phyloP scores from a whole-genome alignment of 306 rosid genomes.

The Malus sylvestris region DNA sequence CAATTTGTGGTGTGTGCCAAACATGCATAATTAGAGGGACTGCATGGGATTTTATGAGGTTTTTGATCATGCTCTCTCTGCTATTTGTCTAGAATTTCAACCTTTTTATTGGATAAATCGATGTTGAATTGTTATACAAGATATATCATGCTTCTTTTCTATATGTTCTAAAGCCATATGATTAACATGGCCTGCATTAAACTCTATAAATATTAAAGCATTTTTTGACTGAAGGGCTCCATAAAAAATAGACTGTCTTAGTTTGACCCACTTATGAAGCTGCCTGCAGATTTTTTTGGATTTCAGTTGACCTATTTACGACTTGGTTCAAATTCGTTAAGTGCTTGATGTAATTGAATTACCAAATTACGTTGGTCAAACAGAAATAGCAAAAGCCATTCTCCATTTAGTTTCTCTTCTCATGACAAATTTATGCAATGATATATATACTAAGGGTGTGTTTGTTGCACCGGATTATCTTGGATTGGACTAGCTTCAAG shows the following conservation, averaged over 20 bases:
- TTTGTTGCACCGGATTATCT: no score
- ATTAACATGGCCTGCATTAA: slow-evolving; percentile 6
- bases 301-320: slow-evolving; percentile 4
- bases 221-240: slow-evolving; percentile 1
- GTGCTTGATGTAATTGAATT: not conserved
- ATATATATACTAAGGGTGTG: no score
- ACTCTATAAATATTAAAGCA: not conserved
- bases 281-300: not conserved
- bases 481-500: no score
- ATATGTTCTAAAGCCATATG: not conserved
- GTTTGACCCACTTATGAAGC: slow-evolving; percentile 10
- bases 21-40: not conserved
- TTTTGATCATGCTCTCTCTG: not conserved
- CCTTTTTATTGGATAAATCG: not conserved
- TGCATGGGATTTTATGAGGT: not conserved
- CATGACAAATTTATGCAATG: not conserved
- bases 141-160: not conserved
- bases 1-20: not conserved
- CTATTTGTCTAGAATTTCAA: not conserved
- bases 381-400: not conserved
- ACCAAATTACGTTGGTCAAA: not conserved
- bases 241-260: not conserved
- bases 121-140: not conserved
- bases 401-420: not conserved
- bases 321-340: not conserved